Base-by-base conservation (phyloP, 345 rosid species). In the Eucalyptus shirleyi region DNA sequence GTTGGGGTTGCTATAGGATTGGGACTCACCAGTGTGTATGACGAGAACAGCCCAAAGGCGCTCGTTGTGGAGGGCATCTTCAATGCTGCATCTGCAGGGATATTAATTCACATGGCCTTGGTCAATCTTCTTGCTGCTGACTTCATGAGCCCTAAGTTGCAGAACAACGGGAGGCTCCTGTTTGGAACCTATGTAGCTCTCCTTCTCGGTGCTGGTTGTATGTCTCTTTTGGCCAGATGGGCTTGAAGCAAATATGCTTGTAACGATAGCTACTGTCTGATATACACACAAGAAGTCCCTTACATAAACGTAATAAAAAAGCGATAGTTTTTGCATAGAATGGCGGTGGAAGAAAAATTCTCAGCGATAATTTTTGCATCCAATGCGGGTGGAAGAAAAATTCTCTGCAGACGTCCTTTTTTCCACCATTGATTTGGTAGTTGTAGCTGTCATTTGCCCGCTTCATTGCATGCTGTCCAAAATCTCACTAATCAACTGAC, bases 81-180 rank as follows among this genome's bases (percentile, higher is more conserved):
- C 42, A 94, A 94, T 50, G 91, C 96, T 6, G 93, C 98, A 11
- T 95, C 97, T 1, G 92, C 98, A 23, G 97, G 98, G 40, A 92
- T 96, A 60, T 90, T 96, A 34, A 94, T 96, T 30, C 95, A 95
- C 91, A 96, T 93, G 97, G 93, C 97, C 6, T 65, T 96, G 44
- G 97, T 96, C 6, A 94, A 96, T 87, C 97, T 96, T 88, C 91
- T 95, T 11, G 95, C 97, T 2, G 93, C 95, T 2, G 96, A 95
- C 89, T 96, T 95, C 89, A 92, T 93, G 97, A 94, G 91, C 87
- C 90, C 90, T 0, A 94, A 91, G 69, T 80, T 95, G 91, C 96
- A 94, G 81, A 55, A 11, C 65, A 95, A 90, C 47, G 56, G 87
- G 40, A 90, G 87, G 89, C 97, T 96, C 44, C 95, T 93, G 19